phyloP scores from a whole-genome alignment of 2,329 filamentous ascomycete species.

The Ambrosiella beaveri region DNA sequence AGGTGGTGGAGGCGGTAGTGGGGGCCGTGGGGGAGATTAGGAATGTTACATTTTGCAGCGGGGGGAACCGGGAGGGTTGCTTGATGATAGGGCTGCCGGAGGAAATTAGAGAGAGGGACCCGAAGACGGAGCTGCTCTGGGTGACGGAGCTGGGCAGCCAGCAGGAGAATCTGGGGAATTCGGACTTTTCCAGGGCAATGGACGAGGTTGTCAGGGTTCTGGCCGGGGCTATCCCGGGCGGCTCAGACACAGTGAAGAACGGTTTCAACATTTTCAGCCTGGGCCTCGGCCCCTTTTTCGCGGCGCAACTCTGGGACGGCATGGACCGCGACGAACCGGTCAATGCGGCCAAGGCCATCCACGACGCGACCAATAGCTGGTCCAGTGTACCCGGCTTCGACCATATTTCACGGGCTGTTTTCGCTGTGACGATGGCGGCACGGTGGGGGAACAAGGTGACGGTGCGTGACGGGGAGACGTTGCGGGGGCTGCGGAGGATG shows the following conservation, averaged over 20 bases:
- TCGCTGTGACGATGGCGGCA: slow-evolving; percentile 55
- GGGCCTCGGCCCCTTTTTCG: slow-evolving; percentile 29
- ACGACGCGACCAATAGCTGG: slow-evolving; percentile 51
- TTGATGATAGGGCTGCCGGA: slow-evolving; percentile 52
- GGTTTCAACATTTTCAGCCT: slow-evolving; percentile 27
- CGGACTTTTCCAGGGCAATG: slow-evolving; percentile 14
- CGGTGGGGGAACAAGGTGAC: slow-evolving; percentile 52
- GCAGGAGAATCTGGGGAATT: no score
- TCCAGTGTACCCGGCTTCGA: slow-evolving; percentile 55
- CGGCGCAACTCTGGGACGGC: slow-evolving; percentile 33
- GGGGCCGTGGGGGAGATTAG: slow-evolving; percentile 52
- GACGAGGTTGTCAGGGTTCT: slow-evolving; percentile 24
- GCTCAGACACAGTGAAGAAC: slow-evolving; percentile 18
- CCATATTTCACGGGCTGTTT: slow-evolving; percentile 51
- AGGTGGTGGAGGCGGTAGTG: slow-evolving; percentile 61
- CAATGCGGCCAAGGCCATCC: slow-evolving; percentile 53
- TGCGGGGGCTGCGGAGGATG: slow-evolving; percentile 26
- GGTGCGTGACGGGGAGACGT: slow-evolving; percentile 28
- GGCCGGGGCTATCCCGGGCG: slow-evolving; percentile 25
- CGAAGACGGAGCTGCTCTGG: slow-evolving; percentile 31
- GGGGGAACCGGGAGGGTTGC: slow-evolving; percentile 72
- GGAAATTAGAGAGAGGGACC: slow-evolving; percentile 43
- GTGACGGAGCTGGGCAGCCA: slow-evolving; percentile 13
- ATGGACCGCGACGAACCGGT: slow-evolving; percentile 30
- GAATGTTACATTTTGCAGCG: slow-evolving; percentile 67